Base-by-base conservation (phyloP, 2,329 filamentous ascomycete species). In the Beauveria varroae region DNA sequence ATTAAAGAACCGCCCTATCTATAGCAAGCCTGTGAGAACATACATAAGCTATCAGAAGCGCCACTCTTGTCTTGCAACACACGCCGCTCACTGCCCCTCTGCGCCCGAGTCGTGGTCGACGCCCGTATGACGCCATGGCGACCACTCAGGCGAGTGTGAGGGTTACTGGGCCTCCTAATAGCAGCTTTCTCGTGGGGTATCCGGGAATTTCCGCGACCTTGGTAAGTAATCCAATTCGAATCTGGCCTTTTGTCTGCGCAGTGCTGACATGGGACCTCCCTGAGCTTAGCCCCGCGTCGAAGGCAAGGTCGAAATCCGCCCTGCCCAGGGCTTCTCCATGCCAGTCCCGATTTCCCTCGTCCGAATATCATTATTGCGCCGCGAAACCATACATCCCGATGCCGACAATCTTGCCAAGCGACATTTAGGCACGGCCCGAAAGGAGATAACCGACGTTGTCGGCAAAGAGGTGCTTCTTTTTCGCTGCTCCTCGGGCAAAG, bases 151-250 rank as follows among this genome's bases (percentile, higher is more conserved):
- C 74, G 65, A 75, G 70, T 76, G 95, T 99, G 79, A 89, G 95
- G 83, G 92, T 99, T 78, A 96, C 92, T 68, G 95, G 95, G 73
- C 93, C 93, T 73, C 93, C 95, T 69, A 99, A 99, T 78, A 95
- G 91, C 78, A 95, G 90, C 78, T 97, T 96, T 73, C 83, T 98
- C 66, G 91, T 98, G 68, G 95, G 95, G 69, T 99, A 98, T 76
- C 95, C 95, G 61, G 95, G 95, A 68, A 98, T 99, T 75, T 97
- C 93, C 61, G 95, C 95, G 70, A 99, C 95, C 43, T 77, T 97
- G 85, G 93, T 97, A 83, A 78, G 91, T 85, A 52, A 51, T 58
- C 60, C 51, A 61, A 53, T 61, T 58, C 62, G 60, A 57, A 52
- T 26, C 10, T 47, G 7, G 20, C 26, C 18, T 22, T 10, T 3